Evolutionary conservation across 331 rosid species (phyloP).

Genomic region (Cydonia oblonga): DNA sequence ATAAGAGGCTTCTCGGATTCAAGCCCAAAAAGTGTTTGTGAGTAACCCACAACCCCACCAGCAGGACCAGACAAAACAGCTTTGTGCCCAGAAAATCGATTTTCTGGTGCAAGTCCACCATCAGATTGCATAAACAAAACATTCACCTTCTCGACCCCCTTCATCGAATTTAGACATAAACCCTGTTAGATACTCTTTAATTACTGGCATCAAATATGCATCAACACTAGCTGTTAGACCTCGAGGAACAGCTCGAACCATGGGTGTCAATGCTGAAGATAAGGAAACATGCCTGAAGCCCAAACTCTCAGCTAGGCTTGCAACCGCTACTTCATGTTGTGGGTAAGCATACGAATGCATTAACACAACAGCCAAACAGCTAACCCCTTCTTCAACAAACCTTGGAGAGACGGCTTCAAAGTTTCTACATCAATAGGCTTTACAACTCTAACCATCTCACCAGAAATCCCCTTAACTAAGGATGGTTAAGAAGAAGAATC

Average conservation of each 20-base stretch:
- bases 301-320: slow-evolving; percentile 55
- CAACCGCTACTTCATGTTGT: slow-evolving; percentile 57
- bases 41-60: slow-evolving; percentile 89
- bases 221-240: slow-evolving; percentile 89
- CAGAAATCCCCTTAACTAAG: slow-evolving; percentile 58
- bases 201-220: slow-evolving; percentile 83
- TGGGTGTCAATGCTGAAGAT: slow-evolving; percentile 89
- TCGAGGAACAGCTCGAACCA: slow-evolving; percentile 94
- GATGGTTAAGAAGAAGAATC: slow-evolving; percentile 21
- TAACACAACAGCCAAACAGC: slow-evolving; percentile 80
- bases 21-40: slow-evolving; percentile 71
- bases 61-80: slow-evolving; percentile 91
- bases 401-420: slow-evolving; percentile 41
- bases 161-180: slow-evolving; percentile 78
- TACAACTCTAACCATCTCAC: slow-evolving; percentile 67
- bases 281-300: slow-evolving; percentile 85
- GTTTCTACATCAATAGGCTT: slow-evolving; percentile 59
- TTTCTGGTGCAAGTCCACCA: slow-evolving; percentile 92
- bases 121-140: slow-evolving; percentile 90
- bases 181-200: slow-evolving; percentile 73
- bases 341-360: slow-evolving; percentile 88
- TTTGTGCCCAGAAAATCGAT: slow-evolving; percentile 73
- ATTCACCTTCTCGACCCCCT: slow-evolving; percentile 50
- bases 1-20: slow-evolving; percentile 74
- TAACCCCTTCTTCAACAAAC: slow-evolving; percentile 56